Conservation (phyloP, 1,284 basidiomycete species). For the Cronartium quercuum region DNA sequence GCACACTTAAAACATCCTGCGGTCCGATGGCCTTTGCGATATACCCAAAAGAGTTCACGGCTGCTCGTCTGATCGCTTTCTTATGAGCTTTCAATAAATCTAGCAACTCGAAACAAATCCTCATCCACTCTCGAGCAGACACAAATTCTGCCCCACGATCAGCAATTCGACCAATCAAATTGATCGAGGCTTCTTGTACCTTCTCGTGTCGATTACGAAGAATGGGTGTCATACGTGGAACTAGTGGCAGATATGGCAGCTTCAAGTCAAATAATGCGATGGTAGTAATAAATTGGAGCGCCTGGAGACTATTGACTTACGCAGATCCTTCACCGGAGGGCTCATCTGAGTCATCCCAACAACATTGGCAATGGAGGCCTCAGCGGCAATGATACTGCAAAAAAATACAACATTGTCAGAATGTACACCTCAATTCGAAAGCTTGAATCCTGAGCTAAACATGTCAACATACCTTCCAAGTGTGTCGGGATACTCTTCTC, state of each 20-base stretch:
- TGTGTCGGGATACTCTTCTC: constrained; percentile 98
- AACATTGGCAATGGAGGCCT: constrained; percentile 97
- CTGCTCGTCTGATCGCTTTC: constrained; percentile 95
- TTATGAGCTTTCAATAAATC: constrained; percentile 98
- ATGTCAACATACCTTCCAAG: constrained; percentile 60
- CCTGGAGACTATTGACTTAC: constrained; percentile 56
- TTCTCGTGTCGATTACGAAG: constrained; percentile 98
- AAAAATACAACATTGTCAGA: not conserved
- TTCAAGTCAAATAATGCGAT: not conserved
- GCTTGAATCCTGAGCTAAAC: not conserved
- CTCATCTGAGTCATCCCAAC: constrained; percentile 99
- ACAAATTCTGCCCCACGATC: constrained; percentile 99
- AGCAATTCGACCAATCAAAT: constrained; percentile 98
- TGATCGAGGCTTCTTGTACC: constrained; percentile 98
- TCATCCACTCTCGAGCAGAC: constrained; percentile 90
- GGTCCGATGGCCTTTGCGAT: constrained; percentile 99
- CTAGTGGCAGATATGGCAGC: constrained; percentile 51
- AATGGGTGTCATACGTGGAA: constrained; percentile 99
- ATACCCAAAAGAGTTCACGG: constrained; percentile 98
- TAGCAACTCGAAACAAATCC: constrained; percentile 97
- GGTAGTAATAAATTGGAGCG: too few species aligned
- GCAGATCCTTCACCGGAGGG: constrained; percentile 93
- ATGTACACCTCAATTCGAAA: not conserved
- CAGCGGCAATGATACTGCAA: constrained; percentile 88
- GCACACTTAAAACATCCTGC: constrained; percentile 92